Percentiles rank a stretch among this genome's conserved stretches.
Conservation (phyloP, 352 stramenopile species). For the Pythium sukuiense region DNA sequence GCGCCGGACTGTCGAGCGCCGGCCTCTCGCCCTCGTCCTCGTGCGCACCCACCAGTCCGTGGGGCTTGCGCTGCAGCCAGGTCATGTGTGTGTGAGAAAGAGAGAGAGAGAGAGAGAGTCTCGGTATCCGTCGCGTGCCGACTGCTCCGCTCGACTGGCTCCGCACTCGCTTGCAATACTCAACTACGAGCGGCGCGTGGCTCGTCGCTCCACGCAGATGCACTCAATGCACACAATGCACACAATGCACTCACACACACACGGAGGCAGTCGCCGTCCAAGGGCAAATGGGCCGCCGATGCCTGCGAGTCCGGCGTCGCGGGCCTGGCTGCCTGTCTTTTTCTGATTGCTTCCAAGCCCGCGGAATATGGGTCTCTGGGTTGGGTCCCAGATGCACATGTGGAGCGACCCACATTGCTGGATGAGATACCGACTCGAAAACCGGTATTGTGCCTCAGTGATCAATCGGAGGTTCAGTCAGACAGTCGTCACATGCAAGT, state of each 20-base stretch:
- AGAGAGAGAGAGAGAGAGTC: no score
- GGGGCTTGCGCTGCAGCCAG: neutral
- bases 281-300: neutral
- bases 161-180: neutral
- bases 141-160: neutral
- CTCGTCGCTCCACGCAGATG: neutral
- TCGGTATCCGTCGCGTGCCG: neutral
- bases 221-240: no score
- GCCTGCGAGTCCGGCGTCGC: neutral
- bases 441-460: neutral
- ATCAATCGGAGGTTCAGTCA: neutral
- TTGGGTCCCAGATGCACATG: neutral
- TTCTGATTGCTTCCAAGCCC: conserved; percentile 7
- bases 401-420: neutral
- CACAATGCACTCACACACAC: neutral
- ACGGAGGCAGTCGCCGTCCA: neutral
- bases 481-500: conserved; percentile 5
- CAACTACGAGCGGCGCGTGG: neutral
- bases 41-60: neutral
- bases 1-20: neutral
- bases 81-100: neutral
- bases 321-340: conserved; percentile 1
- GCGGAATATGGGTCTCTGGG: conserved; percentile 1
- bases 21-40: neutral
- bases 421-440: neutral